A percentile compares a stretch with the other conserved stretches of the same genome.
phyloP scores from a whole-genome alignment of 2,329 filamentous ascomycete species.

The Myriosclerotinia duriaeana region DNA sequence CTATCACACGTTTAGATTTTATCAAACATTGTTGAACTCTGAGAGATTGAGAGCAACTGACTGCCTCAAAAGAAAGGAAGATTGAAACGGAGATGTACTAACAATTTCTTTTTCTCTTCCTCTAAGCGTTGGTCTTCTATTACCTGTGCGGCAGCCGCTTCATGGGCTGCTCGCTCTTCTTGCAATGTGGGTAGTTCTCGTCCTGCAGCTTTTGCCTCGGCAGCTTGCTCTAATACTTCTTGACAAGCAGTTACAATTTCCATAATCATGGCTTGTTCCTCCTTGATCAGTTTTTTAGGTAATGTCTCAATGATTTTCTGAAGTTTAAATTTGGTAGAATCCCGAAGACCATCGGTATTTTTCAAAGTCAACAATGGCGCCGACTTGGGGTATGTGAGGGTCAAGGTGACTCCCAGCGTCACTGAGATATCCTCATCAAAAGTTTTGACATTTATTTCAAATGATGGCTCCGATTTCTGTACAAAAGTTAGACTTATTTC shows the following conservation, averaged over 20 bases:
- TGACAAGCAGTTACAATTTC: conserved; percentile 50
- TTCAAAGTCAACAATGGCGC: conserved; percentile 70
- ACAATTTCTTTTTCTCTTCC: conserved; percentile 46
- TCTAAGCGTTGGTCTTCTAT: conserved; percentile 52
- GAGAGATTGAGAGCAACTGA: not conserved
- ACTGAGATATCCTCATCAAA: conserved; percentile 70
- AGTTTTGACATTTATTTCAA: conserved; percentile 75
- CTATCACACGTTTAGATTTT: conserved; percentile 11
- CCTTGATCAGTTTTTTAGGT: conserved; percentile 52
- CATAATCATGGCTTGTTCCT: conserved; percentile 56
- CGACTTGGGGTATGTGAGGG: conserved; percentile 88
- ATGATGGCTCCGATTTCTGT: conserved; percentile 76
- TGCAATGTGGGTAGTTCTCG: conserved; percentile 80
- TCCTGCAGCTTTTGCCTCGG: conserved; percentile 70
- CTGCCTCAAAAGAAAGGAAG: not conserved
- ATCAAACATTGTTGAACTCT: not conserved
- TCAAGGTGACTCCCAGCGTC: conserved; percentile 75
- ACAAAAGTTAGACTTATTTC: conserved; percentile 23
- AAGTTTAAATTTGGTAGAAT: conserved; percentile 69
- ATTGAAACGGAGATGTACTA: conserved; percentile 4
- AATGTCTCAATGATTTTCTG: conserved; percentile 61
- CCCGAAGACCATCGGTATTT: conserved; percentile 62
- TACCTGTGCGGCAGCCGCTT: conserved; percentile 65
- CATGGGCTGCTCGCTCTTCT: conserved; percentile 81
- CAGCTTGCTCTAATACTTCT: conserved; percentile 81